Evolutionary conservation across 345 rosid genomes (phyloP), one percentile per base, ranked within the genome.

Genomic region (Acer campestre): DNA sequence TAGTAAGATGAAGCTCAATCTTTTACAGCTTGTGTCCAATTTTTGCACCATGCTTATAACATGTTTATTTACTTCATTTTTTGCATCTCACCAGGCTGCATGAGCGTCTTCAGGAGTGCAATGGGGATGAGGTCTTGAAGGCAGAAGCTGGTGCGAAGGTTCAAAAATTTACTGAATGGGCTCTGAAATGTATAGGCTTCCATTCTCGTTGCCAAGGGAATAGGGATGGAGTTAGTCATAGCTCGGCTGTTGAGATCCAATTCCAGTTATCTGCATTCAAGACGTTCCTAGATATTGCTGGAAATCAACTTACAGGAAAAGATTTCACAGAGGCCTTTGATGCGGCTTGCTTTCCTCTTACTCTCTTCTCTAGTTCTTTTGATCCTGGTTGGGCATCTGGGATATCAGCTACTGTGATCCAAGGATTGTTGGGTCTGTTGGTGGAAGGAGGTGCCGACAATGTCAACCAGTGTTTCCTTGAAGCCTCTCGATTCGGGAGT

Each of bases 301-400:
- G 98, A 79, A 89, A 89, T 79, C 94, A 91, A 70, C 94, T 96
- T 44, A 89, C 97, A 0, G 99, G 99, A 76, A 96, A 93, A 81
- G 99, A 96, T 90, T 96, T 93, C 84, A 93, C 99, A 0, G 99
- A 96, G 88, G 99, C 98, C 23, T 96, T 96, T 86, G 99, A 94
- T 76, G 98, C 99, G 4, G 99, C 99, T 68, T 96, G 98, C 86
- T 96, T 96, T 78, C 99, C 99, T 13, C 91, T 93, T 23, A 94
- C 98, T 18, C 89, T 95, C 38, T 95, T 95, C 81, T 95, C 98
- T 71, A 87, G 93, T 78, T 89, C 97, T 14, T 96, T 96, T 83
- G 92, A 90, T 83, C 95, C 94, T 79, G 98, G 95, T 53, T 93
- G 99, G 99, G 92, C 95, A 71, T 93, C 95, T 83, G 98, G 99